Percentiles rank a stretch among this genome's conserved stretches.
These are phyloP conservation scores for Globisporangium heterothallicum DNA, from an alignment of 352 stramenopile genomes.

Conservation along the genomic window DNA sequence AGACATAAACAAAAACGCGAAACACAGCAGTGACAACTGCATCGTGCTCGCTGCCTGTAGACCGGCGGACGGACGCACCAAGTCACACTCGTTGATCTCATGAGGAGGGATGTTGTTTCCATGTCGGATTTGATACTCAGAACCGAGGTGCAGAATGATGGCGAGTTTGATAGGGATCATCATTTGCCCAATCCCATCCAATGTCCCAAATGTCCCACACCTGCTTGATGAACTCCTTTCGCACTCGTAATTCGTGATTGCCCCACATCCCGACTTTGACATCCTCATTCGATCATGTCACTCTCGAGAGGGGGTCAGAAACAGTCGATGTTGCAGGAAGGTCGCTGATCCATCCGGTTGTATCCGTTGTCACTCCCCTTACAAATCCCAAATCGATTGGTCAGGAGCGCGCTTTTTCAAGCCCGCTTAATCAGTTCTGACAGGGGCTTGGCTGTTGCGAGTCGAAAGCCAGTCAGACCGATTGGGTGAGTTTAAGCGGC, in stretches of 20 bases:
- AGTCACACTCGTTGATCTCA: conserved; percentile 23
- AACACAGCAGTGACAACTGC: neutral
- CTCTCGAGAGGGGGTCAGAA: neutral
- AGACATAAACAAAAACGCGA: neutral
- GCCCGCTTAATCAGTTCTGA: conserved; percentile 18
- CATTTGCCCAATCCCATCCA: no score
- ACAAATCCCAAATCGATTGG: conserved; percentile 20
- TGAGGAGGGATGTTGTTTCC: no score
- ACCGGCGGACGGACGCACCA: no score
- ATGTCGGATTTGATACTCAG: no score
- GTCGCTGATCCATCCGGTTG: neutral
- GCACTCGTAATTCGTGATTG: neutral
- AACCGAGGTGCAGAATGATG: no score
- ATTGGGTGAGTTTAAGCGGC: no score
- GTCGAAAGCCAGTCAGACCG: no score
- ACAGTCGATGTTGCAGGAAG: conserved; percentile 8
- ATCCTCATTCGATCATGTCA: neutral
- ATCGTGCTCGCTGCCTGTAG: neutral
- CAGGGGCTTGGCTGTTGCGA: neutral
- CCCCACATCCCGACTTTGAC: neutral
- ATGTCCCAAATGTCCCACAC: no score
- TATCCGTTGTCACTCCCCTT: neutral
- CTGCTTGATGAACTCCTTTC: no score
- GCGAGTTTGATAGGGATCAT: no score
- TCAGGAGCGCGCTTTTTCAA: conserved; percentile 18